Evolutionary conservation across 352 stramenopile species (phyloP).

Genomic region (Phytophthora tubulina): DNA sequence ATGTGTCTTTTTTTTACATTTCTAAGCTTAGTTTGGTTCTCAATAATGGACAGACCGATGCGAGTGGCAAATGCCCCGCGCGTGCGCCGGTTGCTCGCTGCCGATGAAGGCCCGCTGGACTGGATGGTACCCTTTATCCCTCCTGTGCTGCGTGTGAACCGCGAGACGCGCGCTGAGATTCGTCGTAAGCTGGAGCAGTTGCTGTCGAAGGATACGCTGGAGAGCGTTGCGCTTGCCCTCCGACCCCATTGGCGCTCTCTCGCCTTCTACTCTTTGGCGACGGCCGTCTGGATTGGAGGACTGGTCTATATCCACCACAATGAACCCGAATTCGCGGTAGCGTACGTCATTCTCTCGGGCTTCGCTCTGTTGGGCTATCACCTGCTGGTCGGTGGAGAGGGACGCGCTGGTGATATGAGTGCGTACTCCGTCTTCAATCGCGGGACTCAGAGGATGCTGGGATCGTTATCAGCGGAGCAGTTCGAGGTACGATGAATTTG

Average conservation of each 20-base stretch:
- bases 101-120: conserved; percentile 58
- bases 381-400: conserved; percentile 40
- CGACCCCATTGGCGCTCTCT: conserved; percentile 39
- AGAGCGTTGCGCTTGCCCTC: conserved; percentile 26
- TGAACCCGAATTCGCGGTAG: conserved; percentile 61
- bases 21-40: not conserved
- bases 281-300: conserved; percentile 51
- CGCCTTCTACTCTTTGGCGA: conserved; percentile 23
- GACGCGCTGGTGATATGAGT: conserved; percentile 51
- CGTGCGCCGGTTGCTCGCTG: conserved; percentile 15
- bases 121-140: conserved; percentile 88
- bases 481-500: conserved; percentile 66
- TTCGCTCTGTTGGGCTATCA: conserved; percentile 55
- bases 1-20: conserved; percentile 1
- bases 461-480: conserved; percentile 83
- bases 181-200: conserved; percentile 41
- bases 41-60: conserved; percentile 15
- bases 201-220: conserved; percentile 46
- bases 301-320: conserved; percentile 61
- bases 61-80: conserved; percentile 22
- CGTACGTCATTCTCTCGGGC: conserved; percentile 72
- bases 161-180: conserved; percentile 70
- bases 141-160: conserved; percentile 80
- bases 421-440: conserved; percentile 89
- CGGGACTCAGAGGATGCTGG: conserved; percentile 72